phyloP scores from a whole-genome alignment of 1,284 basidiomycete species.

The Meripilus lineatus region DNA sequence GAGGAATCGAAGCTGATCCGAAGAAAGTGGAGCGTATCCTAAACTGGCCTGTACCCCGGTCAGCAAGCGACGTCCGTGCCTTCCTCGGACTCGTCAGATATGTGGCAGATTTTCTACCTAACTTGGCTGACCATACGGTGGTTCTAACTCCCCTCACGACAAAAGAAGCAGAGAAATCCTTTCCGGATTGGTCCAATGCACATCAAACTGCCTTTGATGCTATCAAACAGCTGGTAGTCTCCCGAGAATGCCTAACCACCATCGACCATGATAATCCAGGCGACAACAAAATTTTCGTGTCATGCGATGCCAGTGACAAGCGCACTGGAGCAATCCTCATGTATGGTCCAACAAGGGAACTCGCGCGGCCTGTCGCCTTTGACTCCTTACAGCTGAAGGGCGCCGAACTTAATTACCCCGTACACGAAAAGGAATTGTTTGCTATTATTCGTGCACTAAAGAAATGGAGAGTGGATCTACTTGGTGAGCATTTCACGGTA shows the following conservation, averaged over 20 bases:
- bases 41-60: slow-evolving; percentile 29
- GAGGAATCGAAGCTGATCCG: slow-evolving; percentile 4
- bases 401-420: slow-evolving; percentile 23
- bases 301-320: slow-evolving; percentile 21
- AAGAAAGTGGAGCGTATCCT: slow-evolving; percentile 26
- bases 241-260: slow-evolving; percentile 23
- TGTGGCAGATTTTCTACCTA: slow-evolving; percentile 30
- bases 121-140: slow-evolving; percentile 26
- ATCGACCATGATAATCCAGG: slow-evolving; percentile 29
- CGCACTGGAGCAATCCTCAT: slow-evolving; percentile 22
- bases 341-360: slow-evolving; percentile 10
- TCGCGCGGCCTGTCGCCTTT: slow-evolving; percentile 11
- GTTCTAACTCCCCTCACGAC: slow-evolving; percentile 30
- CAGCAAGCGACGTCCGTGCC: slow-evolving; percentile 22
- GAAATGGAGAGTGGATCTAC: slow-evolving; percentile 30
- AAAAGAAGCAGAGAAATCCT: slow-evolving; percentile 19
- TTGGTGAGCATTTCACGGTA: slow-evolving; percentile 20
- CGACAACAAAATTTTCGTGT: slow-evolving; percentile 22
- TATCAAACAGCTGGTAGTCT: slow-evolving; percentile 31
- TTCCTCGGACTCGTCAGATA: slow-evolving; percentile 37
- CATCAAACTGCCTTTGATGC: slow-evolving; percentile 32
- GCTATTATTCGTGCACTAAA: slow-evolving; percentile 13
- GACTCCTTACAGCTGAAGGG: slow-evolving; percentile 14
- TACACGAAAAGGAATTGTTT: slow-evolving; percentile 26
- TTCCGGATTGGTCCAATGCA: slow-evolving; percentile 22